Base-by-base conservation (phyloP, 2,329 filamentous ascomycete genomes). In the Graphilbum sp. region DNA sequence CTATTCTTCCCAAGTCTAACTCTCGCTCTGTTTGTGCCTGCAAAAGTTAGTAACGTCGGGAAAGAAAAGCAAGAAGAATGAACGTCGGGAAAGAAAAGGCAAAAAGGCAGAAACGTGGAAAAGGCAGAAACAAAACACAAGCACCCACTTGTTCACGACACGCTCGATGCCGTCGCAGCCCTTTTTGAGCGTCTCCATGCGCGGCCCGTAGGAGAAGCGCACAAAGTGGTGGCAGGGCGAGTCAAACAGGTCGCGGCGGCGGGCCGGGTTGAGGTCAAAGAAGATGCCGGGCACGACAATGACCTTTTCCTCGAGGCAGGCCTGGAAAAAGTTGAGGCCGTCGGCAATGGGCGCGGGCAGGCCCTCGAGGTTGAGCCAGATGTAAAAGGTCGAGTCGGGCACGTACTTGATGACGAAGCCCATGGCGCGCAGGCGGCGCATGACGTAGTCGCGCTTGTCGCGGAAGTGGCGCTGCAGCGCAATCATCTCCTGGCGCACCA, bases 271-370 rank as follows among this genome's bases (percentile, higher is more conserved):
- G 46, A 96, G 61, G 52, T 96, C 88, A 56, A 96, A 96, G 70
- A 96, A 96, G 58, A 96, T 96, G 43, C 88, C 88, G 0, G 88
- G 88, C 5, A 96, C 88, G 16, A 95, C 86, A 52, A 95, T 95
- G 47, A 92, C 84, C 68, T 92, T 92, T 66, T 95, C 86, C 52
- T 82, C 75, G 33, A 96, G 64, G 54, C 90, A 90, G 23, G 86
- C 86, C 56, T 90, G 76, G 74, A 96, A 95, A 70, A 96, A 96
- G 64, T 93, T 94, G 52, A 96, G 65, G 9, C 88, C 88, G 55
- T 96, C 88, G 42, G 81, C 79, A 56, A 96, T 93, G 44, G 76
- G 72, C n/a, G 70, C 69, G 0, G 88, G 83, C 3, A 90, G 65
- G 35, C 69, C 67, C 57, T 66, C 76, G 49, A 72, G 75, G 60